Evolutionary conservation across 179 eudicot species (phyloP).

Genomic region (Camellia oleifera): DNA sequence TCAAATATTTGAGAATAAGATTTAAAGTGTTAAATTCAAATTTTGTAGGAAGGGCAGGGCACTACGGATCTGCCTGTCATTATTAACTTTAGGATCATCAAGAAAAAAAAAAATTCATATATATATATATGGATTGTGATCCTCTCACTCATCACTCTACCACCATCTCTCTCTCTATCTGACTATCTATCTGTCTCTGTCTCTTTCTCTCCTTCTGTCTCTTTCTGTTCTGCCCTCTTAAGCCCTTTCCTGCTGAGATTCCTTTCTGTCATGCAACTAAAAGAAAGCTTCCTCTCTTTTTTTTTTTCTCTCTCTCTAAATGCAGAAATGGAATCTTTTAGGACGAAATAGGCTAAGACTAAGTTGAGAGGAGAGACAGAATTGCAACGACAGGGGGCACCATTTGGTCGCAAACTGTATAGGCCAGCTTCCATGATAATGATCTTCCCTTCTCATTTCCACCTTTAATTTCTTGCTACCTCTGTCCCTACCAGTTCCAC

Average conservation of each 20-base stretch:
- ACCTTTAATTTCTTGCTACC: not conserved
- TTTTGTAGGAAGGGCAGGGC: too few relatives aligned
- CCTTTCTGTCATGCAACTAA: constrained; percentile 7
- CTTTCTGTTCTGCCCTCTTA: not conserved
- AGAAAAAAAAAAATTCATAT: too few relatives aligned
- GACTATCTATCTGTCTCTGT: not conserved
- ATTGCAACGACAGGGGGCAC: not conserved
- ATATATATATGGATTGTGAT: too few relatives aligned
- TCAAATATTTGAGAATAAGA: too few relatives aligned
- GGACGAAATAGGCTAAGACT: not conserved
- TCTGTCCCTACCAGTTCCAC: not conserved
- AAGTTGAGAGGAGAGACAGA: not conserved
- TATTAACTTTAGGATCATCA: too few relatives aligned
- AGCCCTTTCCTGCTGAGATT: not conserved
- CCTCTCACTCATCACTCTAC: not conserved
- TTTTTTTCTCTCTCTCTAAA: not conserved
- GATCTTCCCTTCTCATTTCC: not conserved
- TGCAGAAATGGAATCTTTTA: not conserved
- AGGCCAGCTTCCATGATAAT: not conserved
- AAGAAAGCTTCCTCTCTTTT: not conserved
- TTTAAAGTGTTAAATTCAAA: too few relatives aligned
- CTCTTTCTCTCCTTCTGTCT: not conserved
- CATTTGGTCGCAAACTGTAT: not conserved
- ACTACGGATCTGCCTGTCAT: too few relatives aligned
- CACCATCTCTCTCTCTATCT: not conserved